Evolutionary conservation across 768 basidiomycete genomes (phyloP).

Genomic region (Auricularia heimuer): DNA sequence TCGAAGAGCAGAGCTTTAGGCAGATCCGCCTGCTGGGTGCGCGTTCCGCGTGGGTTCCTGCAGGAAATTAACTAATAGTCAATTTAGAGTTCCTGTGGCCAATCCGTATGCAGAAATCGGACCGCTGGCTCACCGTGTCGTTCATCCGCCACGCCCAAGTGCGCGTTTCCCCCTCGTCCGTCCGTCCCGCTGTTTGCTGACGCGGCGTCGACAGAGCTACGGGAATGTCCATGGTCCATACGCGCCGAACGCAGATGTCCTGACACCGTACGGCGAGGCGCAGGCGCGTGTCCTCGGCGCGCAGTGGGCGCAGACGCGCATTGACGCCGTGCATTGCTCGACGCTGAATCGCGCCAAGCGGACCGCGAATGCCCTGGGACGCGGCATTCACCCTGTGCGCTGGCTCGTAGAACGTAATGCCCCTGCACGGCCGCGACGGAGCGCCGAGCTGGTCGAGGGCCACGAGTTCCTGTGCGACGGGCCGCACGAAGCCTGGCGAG

Average conservation of each 20-base stretch:
- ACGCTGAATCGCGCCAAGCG: slow-evolving; percentile 1
- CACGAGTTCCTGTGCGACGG: neutral
- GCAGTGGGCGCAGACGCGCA: neutral
- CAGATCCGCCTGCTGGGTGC: neutral
- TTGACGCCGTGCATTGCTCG: neutral
- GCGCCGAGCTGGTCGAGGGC: neutral
- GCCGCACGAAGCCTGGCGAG: neutral
- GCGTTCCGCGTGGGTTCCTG: neutral
- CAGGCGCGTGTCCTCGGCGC: neutral
- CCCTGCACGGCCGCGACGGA: neutral
- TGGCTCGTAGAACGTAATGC: slow-evolving; percentile 1
- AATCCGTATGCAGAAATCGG: slow-evolving; percentile 74
- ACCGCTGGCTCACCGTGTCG: slow-evolving; percentile 52
- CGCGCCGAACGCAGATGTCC: neutral
- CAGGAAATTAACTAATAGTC: neutral
- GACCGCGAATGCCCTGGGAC: neutral
- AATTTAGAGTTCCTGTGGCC: slow-evolving; percentile 19
- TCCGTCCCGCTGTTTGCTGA: neutral
- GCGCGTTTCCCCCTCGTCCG: neutral
- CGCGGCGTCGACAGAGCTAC: neutral
- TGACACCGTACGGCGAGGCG: neutral
- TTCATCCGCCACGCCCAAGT: slow-evolving; percentile 1
- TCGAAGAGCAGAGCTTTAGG: neutral
- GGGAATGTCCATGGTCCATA: neutral
- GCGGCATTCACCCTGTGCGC: neutral